Conservation (phyloP, 2,329 filamentous ascomycete genomes). For the Xylaria sp. region DNA sequence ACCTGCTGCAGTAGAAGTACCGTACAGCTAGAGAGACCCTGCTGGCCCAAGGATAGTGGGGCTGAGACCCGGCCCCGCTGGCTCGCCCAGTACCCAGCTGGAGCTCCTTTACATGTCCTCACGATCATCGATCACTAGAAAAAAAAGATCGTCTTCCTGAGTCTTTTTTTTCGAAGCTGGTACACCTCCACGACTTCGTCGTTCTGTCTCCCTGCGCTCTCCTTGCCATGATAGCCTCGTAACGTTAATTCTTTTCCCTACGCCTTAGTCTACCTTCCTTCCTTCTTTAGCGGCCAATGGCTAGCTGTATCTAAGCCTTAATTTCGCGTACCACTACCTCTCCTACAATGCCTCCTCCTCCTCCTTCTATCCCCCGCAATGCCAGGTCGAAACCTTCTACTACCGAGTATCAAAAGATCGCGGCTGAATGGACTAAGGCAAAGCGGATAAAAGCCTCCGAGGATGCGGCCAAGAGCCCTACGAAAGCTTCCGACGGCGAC, state of each 20-base stretch:
- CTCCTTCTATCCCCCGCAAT: slow-evolving; percentile 31
- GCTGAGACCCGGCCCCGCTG: background rate
- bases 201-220: background rate
- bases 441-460: slow-evolving; percentile 55
- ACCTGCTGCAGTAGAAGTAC: too few species aligned
- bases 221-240: slow-evolving; percentile 12
- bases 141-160: slow-evolving; percentile 12
- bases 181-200: slow-evolving; percentile 13
- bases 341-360: slow-evolving; percentile 21
- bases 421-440: slow-evolving; percentile 59
- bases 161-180: background rate
- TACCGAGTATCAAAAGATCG: slow-evolving; percentile 58
- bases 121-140: background rate
- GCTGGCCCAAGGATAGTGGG: too few species aligned
- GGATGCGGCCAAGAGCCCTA: slow-evolving; percentile 43
- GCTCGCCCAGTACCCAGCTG: background rate
- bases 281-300: slow-evolving; percentile 33
- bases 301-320: slow-evolving; percentile 32
- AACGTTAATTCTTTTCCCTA: slow-evolving; percentile 2
- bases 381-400: slow-evolving; percentile 35
- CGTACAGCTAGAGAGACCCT: too few species aligned
- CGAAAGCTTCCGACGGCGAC: slow-evolving; percentile 44
- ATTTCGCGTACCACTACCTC: slow-evolving; percentile 9
- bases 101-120: background rate
- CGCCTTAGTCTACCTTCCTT: background rate